Percentiles rank a stretch among this genome's conserved stretches.
Evolutionary conservation across 768 basidiomycete genomes (phyloP).

Genomic region (Psilocybe subaeruginosa): DNA sequence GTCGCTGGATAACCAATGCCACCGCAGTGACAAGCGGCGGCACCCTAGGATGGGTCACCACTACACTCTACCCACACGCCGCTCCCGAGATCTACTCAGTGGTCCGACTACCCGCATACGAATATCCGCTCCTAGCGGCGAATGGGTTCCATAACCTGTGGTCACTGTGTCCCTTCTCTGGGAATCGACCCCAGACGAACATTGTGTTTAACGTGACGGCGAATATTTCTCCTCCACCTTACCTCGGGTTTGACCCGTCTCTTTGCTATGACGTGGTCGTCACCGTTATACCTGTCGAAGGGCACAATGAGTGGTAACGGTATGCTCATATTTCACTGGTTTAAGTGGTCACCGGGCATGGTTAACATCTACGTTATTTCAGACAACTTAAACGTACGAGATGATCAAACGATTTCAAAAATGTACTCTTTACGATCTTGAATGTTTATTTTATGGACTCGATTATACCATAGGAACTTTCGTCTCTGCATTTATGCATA

Average conservation of each 20-base stretch:
- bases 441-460: not conserved
- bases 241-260: conserved; percentile 25
- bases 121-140: conserved; percentile 33
- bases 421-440: not conserved
- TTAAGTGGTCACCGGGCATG: too few species aligned
- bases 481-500: too few species aligned
- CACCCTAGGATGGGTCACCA: conserved; percentile 40
- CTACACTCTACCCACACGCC: conserved; percentile 28
- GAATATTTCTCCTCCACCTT: conserved; percentile 18
- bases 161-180: conserved; percentile 40
- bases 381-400: not conserved
- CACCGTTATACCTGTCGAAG: conserved; percentile 23
- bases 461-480: too few species aligned
- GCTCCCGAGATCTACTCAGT: conserved; percentile 41
- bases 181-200: conserved; percentile 32
- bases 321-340: not conserved
- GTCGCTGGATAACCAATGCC: conserved; percentile 41
- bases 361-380: too few species aligned
- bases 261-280: conserved; percentile 35
- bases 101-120: conserved; percentile 19
- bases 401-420: not conserved
- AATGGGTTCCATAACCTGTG: conserved; percentile 35
- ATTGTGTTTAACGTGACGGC: conserved; percentile 38
- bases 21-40: conserved; percentile 34
- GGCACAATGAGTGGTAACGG: not conserved